Evolutionary conservation across 805 yeast species (phyloP), one percentile per base, ranked within the genome.

Genomic region (Spathaspora sp.): DNA sequence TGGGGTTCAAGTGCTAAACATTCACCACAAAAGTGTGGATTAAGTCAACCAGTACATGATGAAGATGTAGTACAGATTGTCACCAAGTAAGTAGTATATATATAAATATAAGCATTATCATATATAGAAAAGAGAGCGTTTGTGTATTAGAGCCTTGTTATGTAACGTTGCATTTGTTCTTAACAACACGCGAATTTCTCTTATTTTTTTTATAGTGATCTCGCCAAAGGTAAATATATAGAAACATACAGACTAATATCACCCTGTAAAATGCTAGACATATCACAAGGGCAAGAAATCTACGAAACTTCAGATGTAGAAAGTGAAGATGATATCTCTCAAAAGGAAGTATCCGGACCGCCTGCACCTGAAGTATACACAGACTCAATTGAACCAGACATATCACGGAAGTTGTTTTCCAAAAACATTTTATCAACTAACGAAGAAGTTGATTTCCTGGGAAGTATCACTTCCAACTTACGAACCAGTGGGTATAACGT

Each of bases 1-100:
- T 93, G 98, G 97, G 99, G 99, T 0, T 83, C 92, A 1, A 86
- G 96, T 46, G 87, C 97, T 6, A 94, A 94, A 66, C 96, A 90
- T 65, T 89, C 93, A 35, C 98, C 98, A 3, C 99, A 93, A 64
- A 93, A 93, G 65, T 93, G 98, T 76, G 98, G 99, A 0, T 74
- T 93, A 52, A 80, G 65, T 55, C 99, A 93, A 66, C 73, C 75
- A 38, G 86, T 94, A 12, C 83, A 88, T 59, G 98, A 93, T 65
- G 97, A 92, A 64, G 99, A 93, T 65, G 99, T 93, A 16, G 93
- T 94, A 19, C 86, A 94, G 48, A 82, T 93, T 52, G 90, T 93
- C 47, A 83, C 97, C 18, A 93, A 91, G 72, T 91, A 23, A 23
- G 6, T 23, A 23, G 26, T 23, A 23, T 4, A 23, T 23, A 23